A percentile compares a stretch with the other conserved stretches of the same genome.
phyloP scores from a whole-genome alignment of 176 grass and related monocot genomes.

The Thinopyrum elongatum region DNA sequence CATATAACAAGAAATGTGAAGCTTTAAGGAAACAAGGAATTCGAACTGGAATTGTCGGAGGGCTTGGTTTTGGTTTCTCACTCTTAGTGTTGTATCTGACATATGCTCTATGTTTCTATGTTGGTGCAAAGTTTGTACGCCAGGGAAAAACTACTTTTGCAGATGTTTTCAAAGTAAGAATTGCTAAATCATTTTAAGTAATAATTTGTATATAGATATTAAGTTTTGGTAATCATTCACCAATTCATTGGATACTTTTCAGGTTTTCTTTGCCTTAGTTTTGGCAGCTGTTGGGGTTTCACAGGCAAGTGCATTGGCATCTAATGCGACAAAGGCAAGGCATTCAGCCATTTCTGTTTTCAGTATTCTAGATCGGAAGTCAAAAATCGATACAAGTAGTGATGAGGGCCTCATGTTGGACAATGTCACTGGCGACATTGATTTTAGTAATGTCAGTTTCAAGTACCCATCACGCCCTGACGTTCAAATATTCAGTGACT shows the following conservation, averaged over 20 bases:
- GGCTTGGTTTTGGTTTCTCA: constrained; percentile 49
- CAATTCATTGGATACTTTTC: constrained; percentile 1
- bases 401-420: constrained; percentile 25
- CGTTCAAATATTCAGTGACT: constrained; percentile 57
- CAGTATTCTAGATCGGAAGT: constrained; percentile 56
- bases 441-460: constrained; percentile 59
- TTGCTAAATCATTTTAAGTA: not conserved
- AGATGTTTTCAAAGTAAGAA: constrained; percentile 54
- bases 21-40: constrained; percentile 52
- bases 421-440: constrained; percentile 44
- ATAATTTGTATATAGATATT: not conserved
- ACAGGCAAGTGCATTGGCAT: constrained; percentile 42
- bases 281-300: constrained; percentile 44
- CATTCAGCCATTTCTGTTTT: constrained; percentile 62
- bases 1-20: constrained; percentile 57
- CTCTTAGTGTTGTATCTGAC: constrained; percentile 40
- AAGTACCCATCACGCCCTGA: constrained; percentile 62
- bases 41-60: constrained; percentile 48
- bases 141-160: constrained; percentile 48
- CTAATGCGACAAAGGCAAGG: constrained; percentile 55
- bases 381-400: constrained; percentile 52
- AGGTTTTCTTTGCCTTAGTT: constrained; percentile 63
- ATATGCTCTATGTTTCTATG: constrained; percentile 55
- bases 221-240: not conserved
- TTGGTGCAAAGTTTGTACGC: constrained; percentile 48